Percentiles rank a stretch among this genome's conserved stretches.
These are phyloP conservation scores for Pseudocercospora musae DNA, from an alignment of 2,329 filamentous ascomycete genomes.

Conservation along the genomic window DNA sequence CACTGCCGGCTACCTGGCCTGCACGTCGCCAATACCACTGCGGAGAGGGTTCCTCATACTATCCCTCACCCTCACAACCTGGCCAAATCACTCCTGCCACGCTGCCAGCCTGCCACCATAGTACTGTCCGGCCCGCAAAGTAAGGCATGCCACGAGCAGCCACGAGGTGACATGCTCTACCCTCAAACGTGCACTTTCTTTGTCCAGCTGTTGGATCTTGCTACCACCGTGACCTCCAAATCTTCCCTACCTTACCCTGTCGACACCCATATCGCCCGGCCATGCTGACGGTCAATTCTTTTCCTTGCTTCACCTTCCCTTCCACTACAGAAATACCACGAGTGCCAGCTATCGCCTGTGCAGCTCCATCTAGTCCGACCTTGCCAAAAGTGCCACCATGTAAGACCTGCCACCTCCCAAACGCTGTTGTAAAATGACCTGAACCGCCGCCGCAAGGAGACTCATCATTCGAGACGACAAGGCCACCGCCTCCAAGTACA, in stretches of 20 bases:
- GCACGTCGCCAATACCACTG: constrained; percentile 1
- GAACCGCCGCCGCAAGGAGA: constrained; percentile 57
- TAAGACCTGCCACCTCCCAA: constrained; percentile 7
- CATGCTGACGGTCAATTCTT: constrained; percentile 5
- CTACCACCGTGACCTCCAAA: no score
- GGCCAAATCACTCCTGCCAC: not conserved
- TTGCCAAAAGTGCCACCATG: constrained; percentile 10
- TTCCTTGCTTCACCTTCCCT: constrained; percentile 6
- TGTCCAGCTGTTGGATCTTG: no score
- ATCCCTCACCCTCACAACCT: not conserved
- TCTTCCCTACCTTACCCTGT: no score
- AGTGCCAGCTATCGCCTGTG: not conserved
- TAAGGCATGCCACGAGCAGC: constrained; percentile 4
- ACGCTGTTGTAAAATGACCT: not conserved
- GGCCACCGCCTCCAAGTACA: constrained; percentile 66
- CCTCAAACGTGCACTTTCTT: constrained; percentile 2
- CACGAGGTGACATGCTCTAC: constrained; percentile 15
- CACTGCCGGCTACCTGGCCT: no score
- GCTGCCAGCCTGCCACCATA: no score
- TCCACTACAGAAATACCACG: not conserved
- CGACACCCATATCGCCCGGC: no score
- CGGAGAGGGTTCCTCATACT: constrained; percentile 4
- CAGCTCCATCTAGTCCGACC: not conserved
- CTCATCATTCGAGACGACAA: constrained; percentile 78
- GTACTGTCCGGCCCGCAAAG: not conserved